Conservation (phyloP, 2,329 filamentous ascomycete genomes). For the Penicillium sp. region DNA sequence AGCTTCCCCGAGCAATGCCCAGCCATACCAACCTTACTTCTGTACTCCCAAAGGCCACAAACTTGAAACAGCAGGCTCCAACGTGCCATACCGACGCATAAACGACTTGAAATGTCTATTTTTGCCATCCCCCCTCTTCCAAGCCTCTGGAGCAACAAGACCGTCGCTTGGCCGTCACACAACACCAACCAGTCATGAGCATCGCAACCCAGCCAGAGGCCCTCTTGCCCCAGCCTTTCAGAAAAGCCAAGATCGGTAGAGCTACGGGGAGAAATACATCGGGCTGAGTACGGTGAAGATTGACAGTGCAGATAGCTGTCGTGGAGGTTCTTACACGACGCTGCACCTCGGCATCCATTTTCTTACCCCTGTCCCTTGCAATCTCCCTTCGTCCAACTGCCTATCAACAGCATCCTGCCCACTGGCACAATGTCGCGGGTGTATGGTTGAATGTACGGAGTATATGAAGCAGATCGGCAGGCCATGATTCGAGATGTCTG, state of each 20-base stretch:
- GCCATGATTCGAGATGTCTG: neutral
- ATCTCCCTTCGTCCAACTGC: neutral
- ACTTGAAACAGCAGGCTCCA: neutral
- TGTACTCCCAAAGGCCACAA: too few relatives aligned
- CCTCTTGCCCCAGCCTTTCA: neutral
- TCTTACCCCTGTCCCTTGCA: neutral
- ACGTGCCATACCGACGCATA: neutral
- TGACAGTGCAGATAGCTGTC: constrained; percentile 4
- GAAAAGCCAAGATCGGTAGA: constrained; percentile 11
- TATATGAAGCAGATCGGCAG: constrained; percentile 3
- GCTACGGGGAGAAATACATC: constrained; percentile 3
- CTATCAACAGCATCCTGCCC: neutral
- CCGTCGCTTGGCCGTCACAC: constrained; percentile 16
- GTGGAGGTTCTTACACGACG: neutral
- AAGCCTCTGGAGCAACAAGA: neutral
- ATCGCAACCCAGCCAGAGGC: neutral
- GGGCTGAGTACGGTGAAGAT: constrained; percentile 15
- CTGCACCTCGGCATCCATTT: constrained; percentile 4
- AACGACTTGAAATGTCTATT: constrained; percentile 1
- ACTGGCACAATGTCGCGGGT: neutral
- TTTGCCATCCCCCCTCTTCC: constrained; percentile 1
- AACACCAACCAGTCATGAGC: neutral
- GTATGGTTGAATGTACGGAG: neutral
- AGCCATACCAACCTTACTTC: too few relatives aligned
- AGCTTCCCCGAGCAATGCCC: constrained; percentile 8